A percentile compares a stretch with the other conserved stretches of the same genome.
phyloP scores from a whole-genome alignment of 1,284 basidiomycete species.

The Cryptococcus sp. region DNA sequence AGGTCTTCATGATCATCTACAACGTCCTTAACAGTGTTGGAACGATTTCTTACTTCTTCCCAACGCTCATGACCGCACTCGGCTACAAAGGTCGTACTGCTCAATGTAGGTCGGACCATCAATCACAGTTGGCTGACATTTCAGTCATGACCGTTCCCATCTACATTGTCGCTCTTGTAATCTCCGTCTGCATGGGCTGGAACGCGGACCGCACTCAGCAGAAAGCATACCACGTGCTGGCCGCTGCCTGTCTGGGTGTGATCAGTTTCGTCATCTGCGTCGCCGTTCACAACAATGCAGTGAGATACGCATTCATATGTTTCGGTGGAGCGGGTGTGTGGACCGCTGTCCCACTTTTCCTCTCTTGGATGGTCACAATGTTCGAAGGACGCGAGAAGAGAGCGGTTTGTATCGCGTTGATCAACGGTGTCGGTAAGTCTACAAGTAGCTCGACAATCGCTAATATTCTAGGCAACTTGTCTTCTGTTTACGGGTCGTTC shows the following conservation, averaged over 20 bases:
- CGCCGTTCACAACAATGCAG: conserved; percentile 36
- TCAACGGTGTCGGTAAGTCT: conserved; percentile 45
- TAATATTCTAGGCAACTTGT: conserved; percentile 31
- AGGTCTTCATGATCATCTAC: conserved; percentile 41
- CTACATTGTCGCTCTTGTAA: conserved; percentile 50
- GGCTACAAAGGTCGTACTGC: conserved; percentile 45
- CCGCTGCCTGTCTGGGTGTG: conserved; percentile 26
- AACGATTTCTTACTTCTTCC: conserved; percentile 54
- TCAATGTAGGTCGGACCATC: conserved; percentile 37
- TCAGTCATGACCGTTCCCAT: conserved; percentile 54
- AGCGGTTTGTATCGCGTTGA: conserved; percentile 48
- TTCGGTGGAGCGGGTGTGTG: conserved; percentile 51
- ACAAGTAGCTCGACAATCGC: neutral
- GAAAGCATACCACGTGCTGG: conserved; percentile 47
- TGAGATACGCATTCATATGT: conserved; percentile 51
- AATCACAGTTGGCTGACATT: neutral
- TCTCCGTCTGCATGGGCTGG: conserved; percentile 42
- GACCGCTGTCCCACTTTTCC: conserved; percentile 47
- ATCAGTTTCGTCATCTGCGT: conserved; percentile 47
- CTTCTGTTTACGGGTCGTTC: conserved; percentile 50
- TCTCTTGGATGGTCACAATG: conserved; percentile 50
- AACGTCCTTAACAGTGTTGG: conserved; percentile 46
- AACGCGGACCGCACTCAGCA: conserved; percentile 48
- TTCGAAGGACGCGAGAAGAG: conserved; percentile 50
- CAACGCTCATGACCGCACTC: conserved; percentile 45